phyloP scores from a whole-genome alignment of 805 yeast species.

The Yamadazyma phyllophila region DNA sequence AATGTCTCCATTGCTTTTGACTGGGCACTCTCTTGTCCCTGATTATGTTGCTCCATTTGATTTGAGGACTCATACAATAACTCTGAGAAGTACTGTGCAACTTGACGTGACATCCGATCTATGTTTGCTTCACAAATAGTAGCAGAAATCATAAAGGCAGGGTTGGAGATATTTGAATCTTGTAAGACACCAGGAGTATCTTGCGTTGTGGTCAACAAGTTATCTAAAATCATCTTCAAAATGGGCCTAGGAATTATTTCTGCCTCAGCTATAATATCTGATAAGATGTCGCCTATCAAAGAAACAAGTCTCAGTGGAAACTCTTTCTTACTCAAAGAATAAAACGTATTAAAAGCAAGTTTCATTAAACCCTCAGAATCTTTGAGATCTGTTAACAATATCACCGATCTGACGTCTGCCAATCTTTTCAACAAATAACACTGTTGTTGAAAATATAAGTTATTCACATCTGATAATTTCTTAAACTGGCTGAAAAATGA shows the following conservation, averaged over 20 bases:
- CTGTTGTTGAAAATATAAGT: conserved; percentile 61
- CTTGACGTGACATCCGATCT: conserved; percentile 70
- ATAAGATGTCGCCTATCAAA: conserved; percentile 64
- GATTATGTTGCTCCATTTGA: conserved; percentile 22
- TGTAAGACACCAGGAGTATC: neutral
- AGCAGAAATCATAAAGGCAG: conserved; percentile 65
- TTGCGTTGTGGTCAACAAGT: conserved; percentile 40
- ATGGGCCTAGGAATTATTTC: conserved; percentile 61
- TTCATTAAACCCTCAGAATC: conserved; percentile 55
- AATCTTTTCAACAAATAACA: conserved; percentile 63
- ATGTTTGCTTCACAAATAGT: conserved; percentile 66
- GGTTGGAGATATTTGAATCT: conserved; percentile 36
- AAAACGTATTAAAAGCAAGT: conserved; percentile 59
- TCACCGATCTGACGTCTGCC: conserved; percentile 73
- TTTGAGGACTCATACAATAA: conserved; percentile 52
- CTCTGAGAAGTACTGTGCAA: conserved; percentile 80
- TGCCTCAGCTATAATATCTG: conserved; percentile 71
- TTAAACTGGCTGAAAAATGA: conserved; percentile 64
- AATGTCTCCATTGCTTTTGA: conserved; percentile 40
- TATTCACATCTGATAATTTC: conserved; percentile 51
- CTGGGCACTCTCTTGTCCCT: conserved; percentile 11
- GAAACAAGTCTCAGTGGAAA: conserved; percentile 57
- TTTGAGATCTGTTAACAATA: conserved; percentile 72
- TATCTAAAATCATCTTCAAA: conserved; percentile 62
- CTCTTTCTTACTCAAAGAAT: conserved; percentile 44